These are phyloP conservation scores for Fusarium sp. DNA, from an alignment of 2,329 filamentous ascomycete species.

Conservation along the genomic window DNA sequence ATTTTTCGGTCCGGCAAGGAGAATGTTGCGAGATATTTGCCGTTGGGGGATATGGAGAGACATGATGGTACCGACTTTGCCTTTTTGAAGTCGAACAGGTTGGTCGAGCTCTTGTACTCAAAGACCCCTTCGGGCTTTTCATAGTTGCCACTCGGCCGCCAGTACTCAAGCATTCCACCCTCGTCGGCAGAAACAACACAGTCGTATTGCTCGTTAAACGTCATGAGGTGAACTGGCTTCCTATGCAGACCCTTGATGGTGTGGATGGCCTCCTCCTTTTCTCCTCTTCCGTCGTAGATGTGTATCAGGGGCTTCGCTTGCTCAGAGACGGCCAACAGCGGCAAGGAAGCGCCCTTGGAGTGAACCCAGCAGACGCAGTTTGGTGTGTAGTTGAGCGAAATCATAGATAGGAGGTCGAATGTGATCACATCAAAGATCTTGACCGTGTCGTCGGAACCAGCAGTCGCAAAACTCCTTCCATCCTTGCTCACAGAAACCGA, in stretches of 20 bases:
- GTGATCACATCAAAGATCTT: slow-evolving; percentile 86
- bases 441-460: slow-evolving; percentile 77
- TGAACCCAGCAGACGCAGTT: slow-evolving; percentile 93
- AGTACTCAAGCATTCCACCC: slow-evolving; percentile 95
- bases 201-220: slow-evolving; percentile 86
- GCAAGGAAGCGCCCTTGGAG: slow-evolving; percentile 82
- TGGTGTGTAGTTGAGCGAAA: slow-evolving; percentile 77
- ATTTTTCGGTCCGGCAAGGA: slow-evolving; percentile 95
- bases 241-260: slow-evolving; percentile 81
- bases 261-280: slow-evolving; percentile 77
- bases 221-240: slow-evolving; percentile 81
- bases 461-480: slow-evolving; percentile 91
- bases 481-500: slow-evolving; percentile 87
- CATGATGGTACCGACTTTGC: slow-evolving; percentile 84
- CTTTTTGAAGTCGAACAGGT: slow-evolving; percentile 97
- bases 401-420: slow-evolving; percentile 84
- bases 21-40: slow-evolving; percentile 84
- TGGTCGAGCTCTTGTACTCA: slow-evolving; percentile 90
- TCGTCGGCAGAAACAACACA: slow-evolving; percentile 92
- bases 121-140: slow-evolving; percentile 94
- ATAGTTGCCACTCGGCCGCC: slow-evolving; percentile 79
- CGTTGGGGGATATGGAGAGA: slow-evolving; percentile 84
- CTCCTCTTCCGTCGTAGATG: slow-evolving; percentile 89
- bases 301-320: slow-evolving; percentile 74
- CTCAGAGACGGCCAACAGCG: slow-evolving; percentile 83